Percentiles rank a stretch among this genome's conserved stretches.
These are phyloP conservation scores for Austroboletus festivus DNA, from an alignment of 768 basidiomycete species.

Conservation along the genomic window DNA sequence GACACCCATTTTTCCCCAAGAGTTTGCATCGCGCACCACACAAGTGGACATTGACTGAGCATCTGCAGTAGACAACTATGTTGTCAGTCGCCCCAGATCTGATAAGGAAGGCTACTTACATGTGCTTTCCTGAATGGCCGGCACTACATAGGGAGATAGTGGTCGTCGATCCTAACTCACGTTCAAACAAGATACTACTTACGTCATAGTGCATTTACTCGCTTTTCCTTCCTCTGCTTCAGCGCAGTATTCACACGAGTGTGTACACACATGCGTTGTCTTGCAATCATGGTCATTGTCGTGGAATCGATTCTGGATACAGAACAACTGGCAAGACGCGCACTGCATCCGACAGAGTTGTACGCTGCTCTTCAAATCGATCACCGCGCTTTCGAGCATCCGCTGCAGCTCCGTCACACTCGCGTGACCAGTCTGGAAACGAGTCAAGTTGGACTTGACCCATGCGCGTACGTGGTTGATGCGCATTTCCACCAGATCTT, in stretches of 20 bases:
- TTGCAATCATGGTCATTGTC: constrained; percentile 46
- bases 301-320: constrained; percentile 47
- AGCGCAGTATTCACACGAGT: constrained; percentile 40
- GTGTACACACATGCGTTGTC: constrained; percentile 46
- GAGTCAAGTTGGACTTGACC: constrained; percentile 45
- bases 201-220: constrained; percentile 45
- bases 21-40: constrained; percentile 53
- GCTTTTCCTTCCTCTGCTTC: constrained; percentile 23
- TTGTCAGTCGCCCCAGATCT: neutral
- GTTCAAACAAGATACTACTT: constrained; percentile 19
- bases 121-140: constrained; percentile 52
- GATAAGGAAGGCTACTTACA: constrained; percentile 38
- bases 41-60: constrained; percentile 48
- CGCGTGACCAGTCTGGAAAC: constrained; percentile 46
- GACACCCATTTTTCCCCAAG: constrained; percentile 46
- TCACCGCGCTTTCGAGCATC: constrained; percentile 38
- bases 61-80: constrained; percentile 34
- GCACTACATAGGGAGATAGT: constrained; percentile 35
- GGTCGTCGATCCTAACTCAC: neutral
- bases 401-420: constrained; percentile 45
- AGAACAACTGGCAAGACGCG: constrained; percentile 44
- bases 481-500: constrained; percentile 42
- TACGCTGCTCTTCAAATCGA: constrained; percentile 46
- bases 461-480: constrained; percentile 47
- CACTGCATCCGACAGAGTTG: constrained; percentile 54